Evolutionary conservation across 2,329 filamentous ascomycete species (phyloP).

Genomic region (Trichoderma breve): DNA sequence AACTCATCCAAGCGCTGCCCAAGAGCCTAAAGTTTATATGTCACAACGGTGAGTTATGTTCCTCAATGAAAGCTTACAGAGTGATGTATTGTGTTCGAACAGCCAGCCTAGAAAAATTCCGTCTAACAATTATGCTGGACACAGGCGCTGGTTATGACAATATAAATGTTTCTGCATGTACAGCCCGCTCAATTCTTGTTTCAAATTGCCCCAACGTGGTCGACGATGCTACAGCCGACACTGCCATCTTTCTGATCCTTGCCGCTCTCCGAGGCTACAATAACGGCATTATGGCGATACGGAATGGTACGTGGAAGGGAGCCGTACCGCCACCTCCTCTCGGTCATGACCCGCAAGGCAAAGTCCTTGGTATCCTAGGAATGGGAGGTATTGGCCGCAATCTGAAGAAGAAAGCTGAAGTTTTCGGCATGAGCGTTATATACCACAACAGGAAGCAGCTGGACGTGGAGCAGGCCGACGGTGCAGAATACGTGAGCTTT

Average conservation of each 20-base stretch:
- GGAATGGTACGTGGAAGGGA: constrained; percentile 40
- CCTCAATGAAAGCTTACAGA: not conserved
- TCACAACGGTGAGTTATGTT: not conserved
- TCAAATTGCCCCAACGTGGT: constrained; percentile 55
- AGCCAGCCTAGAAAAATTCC: accelerated
- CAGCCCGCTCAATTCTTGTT: constrained; percentile 28
- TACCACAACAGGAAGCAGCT: constrained; percentile 44
- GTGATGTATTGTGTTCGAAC: not conserved
- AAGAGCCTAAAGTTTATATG: not conserved
- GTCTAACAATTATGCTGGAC: not conserved
- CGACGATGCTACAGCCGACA: constrained; percentile 51
- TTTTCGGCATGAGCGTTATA: constrained; percentile 43
- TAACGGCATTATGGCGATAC: constrained; percentile 37
- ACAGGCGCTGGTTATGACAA: not conserved
- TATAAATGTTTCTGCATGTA: not conserved
- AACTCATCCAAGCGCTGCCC: not conserved
- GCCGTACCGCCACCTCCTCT: constrained; percentile 29
- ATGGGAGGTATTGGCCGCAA: constrained; percentile 46
- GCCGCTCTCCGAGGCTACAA: constrained; percentile 45
- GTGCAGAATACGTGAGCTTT: constrained; percentile 37
- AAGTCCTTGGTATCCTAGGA: constrained; percentile 48
- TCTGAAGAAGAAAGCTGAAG: constrained; percentile 38
- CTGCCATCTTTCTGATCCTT: constrained; percentile 40
- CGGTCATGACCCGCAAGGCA: constrained; percentile 41
- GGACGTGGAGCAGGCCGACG: constrained; percentile 34